Conservation (phyloP, 2,329 filamentous ascomycete species). For the Paracamarosporium sp. region DNA sequence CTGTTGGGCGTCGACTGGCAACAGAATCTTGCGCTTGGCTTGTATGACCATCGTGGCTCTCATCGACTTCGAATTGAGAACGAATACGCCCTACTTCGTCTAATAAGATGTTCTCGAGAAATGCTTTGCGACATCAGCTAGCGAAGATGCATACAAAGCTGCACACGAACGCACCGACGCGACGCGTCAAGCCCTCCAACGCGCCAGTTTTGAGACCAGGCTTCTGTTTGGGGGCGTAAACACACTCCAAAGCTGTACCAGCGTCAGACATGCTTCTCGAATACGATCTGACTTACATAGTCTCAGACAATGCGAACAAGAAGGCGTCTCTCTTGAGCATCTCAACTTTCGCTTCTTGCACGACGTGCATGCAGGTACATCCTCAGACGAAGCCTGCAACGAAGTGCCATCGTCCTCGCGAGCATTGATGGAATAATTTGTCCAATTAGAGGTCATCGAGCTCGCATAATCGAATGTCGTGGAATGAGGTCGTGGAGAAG, state of each 20-base stretch:
- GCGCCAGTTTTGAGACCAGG: constrained; percentile 42
- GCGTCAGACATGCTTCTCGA: constrained; percentile 15
- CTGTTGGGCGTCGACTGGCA: neutral
- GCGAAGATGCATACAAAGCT: neutral
- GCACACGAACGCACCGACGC: constrained; percentile 30
- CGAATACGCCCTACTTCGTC: constrained; percentile 34
- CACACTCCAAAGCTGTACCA: constrained; percentile 32
- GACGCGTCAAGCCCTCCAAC: constrained; percentile 40
- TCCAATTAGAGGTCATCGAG: constrained; percentile 41
- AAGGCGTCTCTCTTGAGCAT: constrained; percentile 38
- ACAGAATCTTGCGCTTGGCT: neutral
- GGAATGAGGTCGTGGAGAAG: constrained; percentile 8
- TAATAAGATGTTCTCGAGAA: constrained; percentile 38
- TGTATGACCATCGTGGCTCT: neutral
- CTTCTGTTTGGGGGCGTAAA: constrained; percentile 42
- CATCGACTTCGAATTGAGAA: constrained; percentile 24
- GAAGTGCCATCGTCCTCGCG: constrained; percentile 28
- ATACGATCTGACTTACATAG: constrained; percentile 29
- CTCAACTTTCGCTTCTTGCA: constrained; percentile 42
- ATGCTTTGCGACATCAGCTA: constrained; percentile 25
- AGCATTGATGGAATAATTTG: constrained; percentile 37
- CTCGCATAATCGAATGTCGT: neutral
- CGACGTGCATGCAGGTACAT: constrained; percentile 37
- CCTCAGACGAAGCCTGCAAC: constrained; percentile 29
- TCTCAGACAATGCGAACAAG: constrained; percentile 41